Evolutionary conservation across 83 land plant genomes (phyloP).

Genomic region (Picea abies): DNA sequence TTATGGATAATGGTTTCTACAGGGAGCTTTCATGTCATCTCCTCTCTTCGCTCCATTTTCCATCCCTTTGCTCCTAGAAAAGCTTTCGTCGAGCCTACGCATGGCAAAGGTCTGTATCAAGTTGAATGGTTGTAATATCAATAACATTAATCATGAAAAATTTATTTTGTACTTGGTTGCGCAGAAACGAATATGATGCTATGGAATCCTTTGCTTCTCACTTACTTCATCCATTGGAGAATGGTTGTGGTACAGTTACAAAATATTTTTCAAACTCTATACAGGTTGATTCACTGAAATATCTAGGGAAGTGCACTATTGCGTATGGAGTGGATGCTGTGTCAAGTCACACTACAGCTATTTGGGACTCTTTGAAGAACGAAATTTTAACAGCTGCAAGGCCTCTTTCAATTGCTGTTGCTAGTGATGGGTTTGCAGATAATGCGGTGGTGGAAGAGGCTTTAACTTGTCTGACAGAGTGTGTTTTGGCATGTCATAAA

Average conservation of each 20-base stretch:
- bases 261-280: constrained; percentile 12
- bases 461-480: constrained; percentile 43
- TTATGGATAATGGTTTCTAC: constrained; percentile 18
- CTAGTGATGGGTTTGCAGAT: constrained; percentile 23
- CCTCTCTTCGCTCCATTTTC: constrained; percentile 78
- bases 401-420: constrained; percentile 17
- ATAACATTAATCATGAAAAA: not conserved
- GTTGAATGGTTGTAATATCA: not conserved
- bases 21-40: constrained; percentile 75
- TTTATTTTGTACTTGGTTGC: not conserved
- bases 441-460: constrained; percentile 60
- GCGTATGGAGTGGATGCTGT: constrained; percentile 69
- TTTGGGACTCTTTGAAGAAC: constrained; percentile 72
- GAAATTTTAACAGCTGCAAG: constrained; percentile 37
- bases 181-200: not conserved
- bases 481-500: constrained; percentile 27
- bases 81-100: constrained; percentile 77
- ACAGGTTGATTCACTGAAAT: constrained; percentile 87
- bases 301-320: constrained; percentile 59
- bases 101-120: constrained; percentile 75
- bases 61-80: constrained; percentile 87
- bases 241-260: not conserved
- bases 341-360: constrained; percentile 46
- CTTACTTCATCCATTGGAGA: not conserved
- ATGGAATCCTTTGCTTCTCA: not conserved